Conservation (phyloP, 305 asterid species). For the Plantago rigida region DNA sequence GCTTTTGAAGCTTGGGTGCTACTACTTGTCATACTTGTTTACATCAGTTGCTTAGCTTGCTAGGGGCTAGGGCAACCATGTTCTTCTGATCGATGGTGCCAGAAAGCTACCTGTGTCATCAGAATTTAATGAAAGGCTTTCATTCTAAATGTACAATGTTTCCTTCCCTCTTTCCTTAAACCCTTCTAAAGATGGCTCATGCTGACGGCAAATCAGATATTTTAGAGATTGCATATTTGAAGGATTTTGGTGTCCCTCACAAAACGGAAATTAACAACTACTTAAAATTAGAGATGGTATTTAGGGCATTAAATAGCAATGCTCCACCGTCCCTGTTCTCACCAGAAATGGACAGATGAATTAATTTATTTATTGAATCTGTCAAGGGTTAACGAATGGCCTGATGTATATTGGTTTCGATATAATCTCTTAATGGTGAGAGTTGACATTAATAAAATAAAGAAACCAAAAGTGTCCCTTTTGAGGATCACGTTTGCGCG, state of each 20-base stretch:
- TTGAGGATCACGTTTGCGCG: background rate
- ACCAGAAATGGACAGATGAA: background rate
- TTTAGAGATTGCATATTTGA: background rate
- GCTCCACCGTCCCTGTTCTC: background rate
- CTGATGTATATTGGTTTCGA: constrained; percentile 3
- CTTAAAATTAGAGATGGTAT: background rate
- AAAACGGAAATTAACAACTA: background rate
- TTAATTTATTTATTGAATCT: background rate
- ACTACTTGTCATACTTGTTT: background rate
- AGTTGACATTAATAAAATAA: constrained; percentile 1
- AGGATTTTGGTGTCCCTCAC: background rate
- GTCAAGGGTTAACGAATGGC: background rate
- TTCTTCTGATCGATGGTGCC: too few species aligned
- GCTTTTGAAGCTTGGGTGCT: too few species aligned
- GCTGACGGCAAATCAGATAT: background rate
- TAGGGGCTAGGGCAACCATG: background rate
- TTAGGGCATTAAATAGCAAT: background rate
- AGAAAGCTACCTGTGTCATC: background rate
- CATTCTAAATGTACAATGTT: background rate
- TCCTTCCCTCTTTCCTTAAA: background rate
- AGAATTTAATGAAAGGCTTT: background rate
- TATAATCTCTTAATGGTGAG: background rate
- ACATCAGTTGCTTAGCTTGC: background rate
- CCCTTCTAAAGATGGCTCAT: background rate
- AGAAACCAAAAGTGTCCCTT: constrained; percentile 1